Percentiles rank a stretch among this genome's conserved stretches.
Conservation (phyloP, 2,329 filamentous ascomycete genomes). For the Pseudopithomyces chartarum region DNA sequence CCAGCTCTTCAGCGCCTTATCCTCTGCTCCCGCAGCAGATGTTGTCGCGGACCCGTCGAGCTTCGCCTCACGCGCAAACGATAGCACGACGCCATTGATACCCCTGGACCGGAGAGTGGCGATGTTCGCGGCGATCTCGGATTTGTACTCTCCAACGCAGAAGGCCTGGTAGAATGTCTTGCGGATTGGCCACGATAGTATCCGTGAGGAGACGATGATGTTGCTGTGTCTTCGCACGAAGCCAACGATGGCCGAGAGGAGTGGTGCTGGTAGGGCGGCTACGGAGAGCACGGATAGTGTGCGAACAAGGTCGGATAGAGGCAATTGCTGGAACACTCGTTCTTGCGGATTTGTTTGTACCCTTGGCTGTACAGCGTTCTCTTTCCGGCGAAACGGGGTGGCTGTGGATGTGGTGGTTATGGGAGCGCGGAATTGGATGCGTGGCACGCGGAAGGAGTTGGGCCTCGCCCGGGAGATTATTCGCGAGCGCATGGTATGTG, state of each 20-base stretch:
- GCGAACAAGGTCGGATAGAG: slow-evolving; percentile 4
- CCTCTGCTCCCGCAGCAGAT: not conserved
- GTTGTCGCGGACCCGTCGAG: not conserved
- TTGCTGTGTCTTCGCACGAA: slow-evolving; percentile 3
- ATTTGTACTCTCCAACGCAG: slow-evolving; percentile 5
- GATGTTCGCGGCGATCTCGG: slow-evolving; percentile 8
- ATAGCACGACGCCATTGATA: slow-evolving; percentile 6
- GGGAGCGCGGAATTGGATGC: not conserved
- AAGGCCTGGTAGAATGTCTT: slow-evolving; percentile 6
- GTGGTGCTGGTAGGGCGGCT: slow-evolving; percentile 1
- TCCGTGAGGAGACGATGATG: slow-evolving; percentile 1
- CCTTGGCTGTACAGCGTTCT: not conserved
- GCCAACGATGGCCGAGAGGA: slow-evolving; percentile 4
- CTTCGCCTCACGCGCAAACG: slow-evolving; percentile 7
- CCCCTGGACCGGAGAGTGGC: slow-evolving; percentile 3
- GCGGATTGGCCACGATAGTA: slow-evolving; percentile 6
- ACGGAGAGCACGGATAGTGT: slow-evolving; percentile 8
- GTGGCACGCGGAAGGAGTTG: not conserved
- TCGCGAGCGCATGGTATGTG: not conserved
- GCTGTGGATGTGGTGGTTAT: not conserved
- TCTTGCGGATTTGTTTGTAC: not conserved
- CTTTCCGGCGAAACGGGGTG: not conserved
- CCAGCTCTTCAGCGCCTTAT: slow-evolving; percentile 2
- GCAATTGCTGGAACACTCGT: not conserved
- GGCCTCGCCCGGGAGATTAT: not conserved